These are phyloP conservation scores for Brassica cretica DNA, from an alignment of 345 rosid species.

Conservation along the genomic window DNA sequence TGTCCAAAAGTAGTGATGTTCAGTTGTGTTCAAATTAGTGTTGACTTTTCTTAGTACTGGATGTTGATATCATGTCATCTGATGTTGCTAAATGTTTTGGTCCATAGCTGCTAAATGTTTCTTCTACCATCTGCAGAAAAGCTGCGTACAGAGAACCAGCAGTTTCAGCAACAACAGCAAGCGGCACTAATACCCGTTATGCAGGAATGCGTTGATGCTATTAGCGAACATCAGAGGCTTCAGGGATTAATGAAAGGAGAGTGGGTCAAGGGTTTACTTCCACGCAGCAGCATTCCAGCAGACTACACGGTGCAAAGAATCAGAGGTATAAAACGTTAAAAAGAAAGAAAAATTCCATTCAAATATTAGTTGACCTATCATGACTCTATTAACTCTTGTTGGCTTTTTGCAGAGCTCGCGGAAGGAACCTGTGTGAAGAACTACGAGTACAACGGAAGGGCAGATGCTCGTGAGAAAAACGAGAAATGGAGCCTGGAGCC, in stretches of 20 bases:
- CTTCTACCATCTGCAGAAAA: conserved; percentile 54
- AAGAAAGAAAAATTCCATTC: neutral
- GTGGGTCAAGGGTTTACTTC: conserved; percentile 87
- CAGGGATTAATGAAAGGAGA: conserved; percentile 87
- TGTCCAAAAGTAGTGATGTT: conserved; percentile 3
- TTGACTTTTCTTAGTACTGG: neutral
- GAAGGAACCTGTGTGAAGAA: conserved; percentile 96
- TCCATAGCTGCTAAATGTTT: conserved; percentile 13
- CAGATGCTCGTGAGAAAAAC: conserved; percentile 66
- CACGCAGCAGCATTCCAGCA: conserved; percentile 70
- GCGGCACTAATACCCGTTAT: conserved; percentile 64
- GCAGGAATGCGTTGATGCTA: conserved; percentile 86
- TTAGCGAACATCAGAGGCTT: conserved; percentile 93
- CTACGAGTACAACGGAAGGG: conserved; percentile 71
- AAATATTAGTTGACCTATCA: neutral
- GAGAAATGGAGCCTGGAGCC: conserved; percentile 79
- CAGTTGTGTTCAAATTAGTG: neutral
- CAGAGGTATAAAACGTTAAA: conserved; percentile 48
- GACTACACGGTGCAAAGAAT: conserved; percentile 76
- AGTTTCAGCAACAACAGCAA: conserved; percentile 55
- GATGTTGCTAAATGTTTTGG: neutral
- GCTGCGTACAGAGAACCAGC: conserved; percentile 45
- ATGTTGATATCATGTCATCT: conserved; percentile 5
- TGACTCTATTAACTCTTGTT: conserved; percentile 20
- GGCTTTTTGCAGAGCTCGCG: conserved; percentile 64